These are phyloP conservation scores for Geotrichum reessii DNA, from an alignment of 1,139 yeast genomes.

Conservation along the genomic window DNA sequence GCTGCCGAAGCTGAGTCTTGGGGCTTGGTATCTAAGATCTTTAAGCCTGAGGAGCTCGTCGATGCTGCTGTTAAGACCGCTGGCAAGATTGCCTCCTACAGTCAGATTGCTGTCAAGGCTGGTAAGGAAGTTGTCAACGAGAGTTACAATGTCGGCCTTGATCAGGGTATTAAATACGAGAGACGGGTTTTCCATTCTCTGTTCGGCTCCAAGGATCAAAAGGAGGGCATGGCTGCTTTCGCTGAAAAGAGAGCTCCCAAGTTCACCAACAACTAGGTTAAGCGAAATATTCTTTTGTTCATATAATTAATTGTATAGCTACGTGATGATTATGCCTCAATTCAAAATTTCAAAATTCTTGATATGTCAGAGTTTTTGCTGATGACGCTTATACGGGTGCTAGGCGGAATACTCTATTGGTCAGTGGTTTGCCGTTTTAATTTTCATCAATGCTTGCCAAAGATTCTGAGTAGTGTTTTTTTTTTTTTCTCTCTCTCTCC, in stretches of 20 bases:
- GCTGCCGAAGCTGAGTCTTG: conserved; percentile 45
- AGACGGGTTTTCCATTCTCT: conserved; percentile 42
- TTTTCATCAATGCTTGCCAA: too few relatives aligned
- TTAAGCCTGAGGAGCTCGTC: conserved; percentile 40
- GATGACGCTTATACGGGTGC: background rate
- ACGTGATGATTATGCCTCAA: background rate
- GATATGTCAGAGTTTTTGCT: background rate
- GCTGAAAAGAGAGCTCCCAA: conserved; percentile 43
- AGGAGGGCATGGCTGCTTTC: conserved; percentile 50
- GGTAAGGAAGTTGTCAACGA: conserved; percentile 44
- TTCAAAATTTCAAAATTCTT: background rate
- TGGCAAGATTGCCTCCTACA: conserved; percentile 38
- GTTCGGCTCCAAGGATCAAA: conserved; percentile 44
- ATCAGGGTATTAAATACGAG: conserved; percentile 42
- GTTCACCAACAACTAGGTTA: conserved; percentile 35
- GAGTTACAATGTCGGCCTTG: conserved; percentile 38
- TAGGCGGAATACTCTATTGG: background rate
- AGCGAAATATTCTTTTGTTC: background rate
- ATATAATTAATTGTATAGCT: background rate
- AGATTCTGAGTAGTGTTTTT: background rate
- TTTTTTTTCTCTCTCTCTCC: background rate
- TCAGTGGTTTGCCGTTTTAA: background rate
- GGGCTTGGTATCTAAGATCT: conserved; percentile 46
- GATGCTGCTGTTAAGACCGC: conserved; percentile 46
- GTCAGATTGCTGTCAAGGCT: conserved; percentile 43